These are phyloP conservation scores for Beauveria scarabaeidicola DNA, from an alignment of 2,329 filamentous ascomycete genomes.

Conservation along the genomic window DNA sequence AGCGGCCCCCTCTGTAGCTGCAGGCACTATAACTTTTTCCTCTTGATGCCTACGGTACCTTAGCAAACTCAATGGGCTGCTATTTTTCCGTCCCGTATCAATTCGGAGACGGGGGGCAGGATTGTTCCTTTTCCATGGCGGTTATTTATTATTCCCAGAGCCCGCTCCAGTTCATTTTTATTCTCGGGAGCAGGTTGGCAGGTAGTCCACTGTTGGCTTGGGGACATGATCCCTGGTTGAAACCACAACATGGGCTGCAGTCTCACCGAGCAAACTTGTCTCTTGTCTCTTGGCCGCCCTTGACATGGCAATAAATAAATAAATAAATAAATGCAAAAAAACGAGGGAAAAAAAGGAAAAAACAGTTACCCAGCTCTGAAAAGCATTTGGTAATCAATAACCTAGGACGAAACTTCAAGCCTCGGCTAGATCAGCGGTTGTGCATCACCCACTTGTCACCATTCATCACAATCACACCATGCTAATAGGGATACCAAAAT, in stretches of 20 bases:
- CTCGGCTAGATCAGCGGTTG: neutral
- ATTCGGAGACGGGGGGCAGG: neutral
- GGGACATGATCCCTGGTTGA: neutral
- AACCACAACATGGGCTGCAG: neutral
- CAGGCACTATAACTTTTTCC: conserved; percentile 6
- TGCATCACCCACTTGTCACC: neutral
- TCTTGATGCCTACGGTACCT: neutral
- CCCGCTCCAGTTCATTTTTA: too few relatives aligned
- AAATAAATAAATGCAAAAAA: too few relatives aligned
- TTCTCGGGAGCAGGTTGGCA: too few relatives aligned
- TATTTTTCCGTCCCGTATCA: neutral
- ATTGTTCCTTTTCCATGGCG: too few relatives aligned
- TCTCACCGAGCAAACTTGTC: neutral
- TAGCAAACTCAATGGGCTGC: neutral
- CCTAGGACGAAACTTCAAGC: neutral
- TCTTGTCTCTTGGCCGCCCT: neutral
- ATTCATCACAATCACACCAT: conserved; percentile 1
- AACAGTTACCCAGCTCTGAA: too few relatives aligned
- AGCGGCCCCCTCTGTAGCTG: conserved; percentile 1
- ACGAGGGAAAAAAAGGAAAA: too few relatives aligned
- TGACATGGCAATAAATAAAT: too few relatives aligned
- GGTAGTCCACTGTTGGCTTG: neutral
- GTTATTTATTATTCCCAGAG: too few relatives aligned
- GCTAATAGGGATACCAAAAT: neutral
- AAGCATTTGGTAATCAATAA: too few relatives aligned